Evolutionary conservation across 257 asterid species (phyloP), one percentile per base, ranked within the genome.

Genomic region (Salvia hispanica): DNA sequence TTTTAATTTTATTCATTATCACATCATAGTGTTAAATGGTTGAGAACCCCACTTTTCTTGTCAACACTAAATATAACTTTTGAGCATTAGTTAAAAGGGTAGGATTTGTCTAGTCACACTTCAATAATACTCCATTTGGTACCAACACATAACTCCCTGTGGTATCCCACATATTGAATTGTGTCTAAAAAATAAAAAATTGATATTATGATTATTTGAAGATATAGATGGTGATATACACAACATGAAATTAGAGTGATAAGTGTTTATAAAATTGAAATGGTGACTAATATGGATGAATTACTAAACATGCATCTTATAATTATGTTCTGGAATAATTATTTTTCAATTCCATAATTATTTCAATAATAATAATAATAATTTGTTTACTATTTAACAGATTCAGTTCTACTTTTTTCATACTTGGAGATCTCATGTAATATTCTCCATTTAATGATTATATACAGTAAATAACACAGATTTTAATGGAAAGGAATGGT

Each of bases 51-150:
- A 4, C 25, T 42, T 37, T 21, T 52, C 12, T 31, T 45, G 52
- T 62, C 51, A 47, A 62, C 34, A 13, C 11, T 51, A 70, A 48
- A 50, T 53, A 66, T 59, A n/a, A 40, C 3, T 25, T 72, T 39
- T 47, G 50, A 25, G 13, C 51, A 66, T 67, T 74, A 68, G 66
- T 47, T 64, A 6, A 42, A 6, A 45, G 69, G 72, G 62, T n/a
- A n/a, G n/a, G n/a, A n/a, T n/a, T n/a, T n/a, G n/a, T n/a, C n/a
- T n/a, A n/a, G 18, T 72, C 67, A 34, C 43, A 37, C 4, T 47
- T 57, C 67, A 43, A 44, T 67, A 31, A 44, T 45, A 34, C 31
- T 25, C 31, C 2, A 25, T 57, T 37, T 48, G 67, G 58, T 64
- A 13, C 45, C 33, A 43, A 72, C 71, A 28, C 36, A 47, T 58